Evolutionary conservation across 495 filamentous ascomycete genomes (phyloP), one percentile per base, ranked within the genome.

Genomic region (Achaetomiella virescens): DNA sequence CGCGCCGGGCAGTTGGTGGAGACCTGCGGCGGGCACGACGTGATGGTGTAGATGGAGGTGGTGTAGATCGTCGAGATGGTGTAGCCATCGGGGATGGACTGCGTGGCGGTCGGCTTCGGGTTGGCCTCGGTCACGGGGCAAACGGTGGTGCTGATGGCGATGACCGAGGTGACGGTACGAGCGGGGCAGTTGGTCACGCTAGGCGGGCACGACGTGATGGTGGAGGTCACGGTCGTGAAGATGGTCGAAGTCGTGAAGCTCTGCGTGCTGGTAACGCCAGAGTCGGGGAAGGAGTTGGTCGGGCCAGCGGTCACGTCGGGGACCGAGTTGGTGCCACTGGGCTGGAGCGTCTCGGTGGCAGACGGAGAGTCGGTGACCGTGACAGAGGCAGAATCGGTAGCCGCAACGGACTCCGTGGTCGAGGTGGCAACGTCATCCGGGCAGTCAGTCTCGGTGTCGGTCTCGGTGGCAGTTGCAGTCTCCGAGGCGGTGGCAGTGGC

Each of bases 161-260:
- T 73, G 21, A 79, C 74, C 14, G 81, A 82, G 24, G 78, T 74
- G 2, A 82, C 75, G 51, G 73, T 57, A 72, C 80, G 44, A 67
- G 81, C 20, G 65, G 82, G 82, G 71, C 84, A 87, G 63, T 81
- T 66, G 50, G 78, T 81, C n/a, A 85, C 77, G 7, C 69, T 76
- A 1, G 83, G 65, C 8, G 75, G 74, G 64, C 81, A 85, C 54
- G 75, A 78, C 3, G 79, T 82, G 62, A 84, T 71, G 6, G 84
- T 84, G 54, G 79, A 70, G 60, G 76, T 71, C 49, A 72, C 77
- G 10, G 83, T 87, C 15, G 74, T 68, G 66, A 76, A 84, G 17
- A 84, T 71, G 40, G 84, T 85, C 9, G 81, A 84, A 24, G 78
- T 81, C 48, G 80, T 83, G 29, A 70, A 73, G 36, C 69, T 53